Evolutionary conservation across 2,329 filamentous ascomycete species (phyloP), one percentile per base, ranked within the genome.

Genomic region (Pseudopithomyces maydicus): DNA sequence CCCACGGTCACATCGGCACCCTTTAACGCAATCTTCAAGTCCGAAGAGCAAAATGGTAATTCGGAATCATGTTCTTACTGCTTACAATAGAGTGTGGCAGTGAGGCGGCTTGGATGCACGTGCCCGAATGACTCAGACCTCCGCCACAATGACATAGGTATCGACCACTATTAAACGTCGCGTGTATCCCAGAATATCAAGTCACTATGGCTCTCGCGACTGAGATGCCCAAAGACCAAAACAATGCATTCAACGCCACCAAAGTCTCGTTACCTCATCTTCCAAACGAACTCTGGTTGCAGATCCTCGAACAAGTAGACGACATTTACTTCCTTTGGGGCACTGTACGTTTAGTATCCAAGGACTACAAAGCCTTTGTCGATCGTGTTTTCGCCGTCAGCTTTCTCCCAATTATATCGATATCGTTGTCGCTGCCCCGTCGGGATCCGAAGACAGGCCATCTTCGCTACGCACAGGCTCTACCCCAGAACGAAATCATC

Each of bases 381-480:
- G 65, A 70, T 19, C 57, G 60, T 4, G 44, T 66, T 6, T 70
- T 69, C 33, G 39, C 56, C 2, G 55, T 59, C 8, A 57, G n/a
- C 6, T 52, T 62, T 29, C 54, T 71, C 36, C 55, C 59, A 12
- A 48, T 35, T 1, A 38, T 67, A 15, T 49, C 46, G 0, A 54
- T 63, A 1, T 63, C 60, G 1, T 29, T 70, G 0, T 57, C 63
- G 7, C 63, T 70, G 8, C 67, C 66, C 15, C 65, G 61, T 2
- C 57, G 61, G 20, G 65, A 70, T 23, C 62, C 62, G 12, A 54
- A 35, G 2, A 65, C 58, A 1, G 58, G 58, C 39, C 53, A 55
- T 20, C 35, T 64, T 35, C 53, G 45, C 41, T 68, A 66, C 54
- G 47, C 46, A 10, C 48, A 43, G n/a, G 48, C 56, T 1, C 55